Conservation (phyloP, 176 grass and related monocot genomes). For the Microstegium vimineum region DNA sequence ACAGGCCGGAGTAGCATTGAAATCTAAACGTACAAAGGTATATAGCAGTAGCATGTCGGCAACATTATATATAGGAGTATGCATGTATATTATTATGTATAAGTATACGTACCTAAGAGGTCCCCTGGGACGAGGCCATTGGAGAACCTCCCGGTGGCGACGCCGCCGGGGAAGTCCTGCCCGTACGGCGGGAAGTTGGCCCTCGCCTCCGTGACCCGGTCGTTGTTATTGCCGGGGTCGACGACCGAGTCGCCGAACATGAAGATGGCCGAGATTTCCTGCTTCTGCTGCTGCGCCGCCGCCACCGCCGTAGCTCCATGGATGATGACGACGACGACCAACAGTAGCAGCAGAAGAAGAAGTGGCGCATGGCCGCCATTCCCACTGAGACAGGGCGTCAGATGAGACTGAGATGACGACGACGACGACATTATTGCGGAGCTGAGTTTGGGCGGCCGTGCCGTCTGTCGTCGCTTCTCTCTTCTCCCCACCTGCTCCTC, state of each 20-base stretch:
- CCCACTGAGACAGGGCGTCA: neutral
- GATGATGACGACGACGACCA: neutral
- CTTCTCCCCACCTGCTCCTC: too few species aligned
- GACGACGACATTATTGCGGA: neutral
- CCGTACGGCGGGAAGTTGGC: constrained; percentile 53
- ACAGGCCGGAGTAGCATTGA: too few species aligned
- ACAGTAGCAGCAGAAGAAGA: too few species aligned
- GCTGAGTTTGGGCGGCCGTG: too few species aligned
- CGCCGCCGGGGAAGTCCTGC: constrained; percentile 42
- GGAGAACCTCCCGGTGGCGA: constrained; percentile 43
- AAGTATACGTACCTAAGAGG: constrained; percentile 32
- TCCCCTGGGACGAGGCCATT: constrained; percentile 46
- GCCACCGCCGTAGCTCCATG: neutral
- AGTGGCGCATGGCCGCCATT: neutral
- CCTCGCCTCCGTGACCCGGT: constrained; percentile 30
- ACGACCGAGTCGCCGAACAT: constrained; percentile 49
- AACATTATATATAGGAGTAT: too few species aligned
- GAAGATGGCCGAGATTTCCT: constrained; percentile 23
- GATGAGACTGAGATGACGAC: neutral
- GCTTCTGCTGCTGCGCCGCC: neutral
- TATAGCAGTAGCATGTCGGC: neutral
- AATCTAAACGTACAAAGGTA: too few species aligned
- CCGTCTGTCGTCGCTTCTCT: too few species aligned
- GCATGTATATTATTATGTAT: too few species aligned
- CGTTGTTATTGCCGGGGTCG: constrained; percentile 52